Evolutionary conservation across 495 filamentous ascomycete genomes (phyloP).

Genomic region (Podospora pseudoanserina): DNA sequence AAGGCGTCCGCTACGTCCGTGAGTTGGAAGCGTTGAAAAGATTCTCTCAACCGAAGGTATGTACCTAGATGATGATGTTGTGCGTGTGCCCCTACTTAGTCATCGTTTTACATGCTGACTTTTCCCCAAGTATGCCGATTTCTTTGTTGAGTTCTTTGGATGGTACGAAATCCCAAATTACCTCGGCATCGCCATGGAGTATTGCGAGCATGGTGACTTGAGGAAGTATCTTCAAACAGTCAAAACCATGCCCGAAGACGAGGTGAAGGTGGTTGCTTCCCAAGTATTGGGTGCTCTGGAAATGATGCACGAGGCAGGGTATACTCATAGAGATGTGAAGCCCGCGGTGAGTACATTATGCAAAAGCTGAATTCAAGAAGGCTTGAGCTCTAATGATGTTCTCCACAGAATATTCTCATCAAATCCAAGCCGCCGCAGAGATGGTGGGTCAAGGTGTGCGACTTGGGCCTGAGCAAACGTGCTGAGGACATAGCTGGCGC

Average conservation of each 20-base stretch:
- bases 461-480: slow-evolving; percentile 47
- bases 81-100: background rate
- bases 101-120: background rate
- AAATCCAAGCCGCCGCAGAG: slow-evolving; percentile 8
- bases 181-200: slow-evolving; percentile 45
- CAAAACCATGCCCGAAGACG: slow-evolving; percentile 32
- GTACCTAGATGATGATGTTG: background rate
- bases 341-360: background rate
- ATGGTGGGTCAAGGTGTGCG: slow-evolving; percentile 48
- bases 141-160: slow-evolving; percentile 35
- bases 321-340: slow-evolving; percentile 51
- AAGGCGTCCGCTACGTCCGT: slow-evolving; percentile 28
- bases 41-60: slow-evolving; percentile 35
- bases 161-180: slow-evolving; percentile 37
- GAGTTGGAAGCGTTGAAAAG: slow-evolving; percentile 44
- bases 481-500: slow-evolving; percentile 25
- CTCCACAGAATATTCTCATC: slow-evolving; percentile 11
- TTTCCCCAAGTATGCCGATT: slow-evolving; percentile 9
- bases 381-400: background rate
- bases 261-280: slow-evolving; percentile 35
- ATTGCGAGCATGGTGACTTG: slow-evolving; percentile 37
- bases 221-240: slow-evolving; percentile 23
- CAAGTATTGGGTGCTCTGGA: slow-evolving; percentile 46
- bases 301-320: slow-evolving; percentile 48
- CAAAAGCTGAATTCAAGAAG: background rate